A percentile compares a stretch with the other conserved stretches of the same genome.
Evolutionary conservation across 108 stramenopile species (phyloP).

Genomic region (Skeletonema grethae): DNA sequence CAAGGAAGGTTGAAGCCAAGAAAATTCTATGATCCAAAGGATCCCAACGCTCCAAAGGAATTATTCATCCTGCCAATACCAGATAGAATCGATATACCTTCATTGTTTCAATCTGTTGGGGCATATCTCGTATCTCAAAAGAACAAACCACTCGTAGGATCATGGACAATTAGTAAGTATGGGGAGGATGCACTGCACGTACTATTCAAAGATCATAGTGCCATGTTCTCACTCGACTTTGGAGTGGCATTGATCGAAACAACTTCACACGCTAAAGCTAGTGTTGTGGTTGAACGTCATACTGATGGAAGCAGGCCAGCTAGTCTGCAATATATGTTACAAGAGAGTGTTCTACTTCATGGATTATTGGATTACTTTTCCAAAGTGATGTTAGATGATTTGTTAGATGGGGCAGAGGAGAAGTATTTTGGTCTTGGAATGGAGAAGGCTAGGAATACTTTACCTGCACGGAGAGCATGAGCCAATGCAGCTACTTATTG

Average conservation of each 20-base stretch:
- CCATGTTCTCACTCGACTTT: slow-evolving; percentile 43
- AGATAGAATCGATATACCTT: neutral
- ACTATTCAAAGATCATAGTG: slow-evolving; percentile 41
- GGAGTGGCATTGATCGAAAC: neutral
- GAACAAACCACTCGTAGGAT: slow-evolving; percentile 54
- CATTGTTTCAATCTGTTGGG: slow-evolving; percentile 40
- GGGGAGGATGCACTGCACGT: slow-evolving; percentile 23
- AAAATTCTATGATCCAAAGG: slow-evolving; percentile 14
- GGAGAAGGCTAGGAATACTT: slow-evolving; percentile 47
- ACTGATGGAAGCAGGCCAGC: slow-evolving; percentile 53
- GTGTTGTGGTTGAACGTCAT: slow-evolving; percentile 36
- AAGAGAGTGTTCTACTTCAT: slow-evolving; percentile 80
- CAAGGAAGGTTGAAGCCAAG: neutral
- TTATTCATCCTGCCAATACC: slow-evolving; percentile 28
- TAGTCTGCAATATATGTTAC: slow-evolving; percentile 66
- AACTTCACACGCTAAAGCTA: neutral
- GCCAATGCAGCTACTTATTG: neutral
- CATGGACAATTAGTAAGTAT: slow-evolving; percentile 50
- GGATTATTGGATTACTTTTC: slow-evolving; percentile 67
- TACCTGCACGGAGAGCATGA: slow-evolving; percentile 66
- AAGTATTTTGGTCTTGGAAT: slow-evolving; percentile 49
- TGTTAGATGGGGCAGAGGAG: neutral
- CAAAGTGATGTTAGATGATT: slow-evolving; percentile 43
- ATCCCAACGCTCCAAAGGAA: slow-evolving; percentile 27
- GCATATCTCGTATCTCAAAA: slow-evolving; percentile 58